Evolutionary conservation across 1,284 basidiomycete genomes (phyloP), one percentile per base, ranked within the genome.

Genomic region (Trichosporon sp.): DNA sequence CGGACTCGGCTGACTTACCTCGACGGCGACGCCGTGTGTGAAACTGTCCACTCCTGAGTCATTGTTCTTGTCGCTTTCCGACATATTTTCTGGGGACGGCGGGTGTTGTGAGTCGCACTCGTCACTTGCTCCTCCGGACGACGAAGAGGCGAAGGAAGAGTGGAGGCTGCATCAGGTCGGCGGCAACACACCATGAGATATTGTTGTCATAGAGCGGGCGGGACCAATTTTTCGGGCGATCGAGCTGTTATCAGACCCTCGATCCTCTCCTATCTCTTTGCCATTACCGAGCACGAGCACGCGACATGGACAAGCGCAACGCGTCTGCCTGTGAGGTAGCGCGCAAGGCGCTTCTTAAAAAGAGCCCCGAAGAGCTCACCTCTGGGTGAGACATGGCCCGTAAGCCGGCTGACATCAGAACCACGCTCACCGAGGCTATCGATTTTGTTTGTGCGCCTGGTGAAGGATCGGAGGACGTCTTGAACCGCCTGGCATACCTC

Each of bases 21-120:
- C 81, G 72, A 92, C 91, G 23, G 92, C 92, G 38, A 92, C 83
- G 69, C 90, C 88, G 78, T 93, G 92, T 38, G 86, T 87, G 78
- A 92, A 93, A 18, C 87, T 85, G 68, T 89, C 69, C 67, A 75
- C 79, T 2, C 56, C 53, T 32, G 56, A 60, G 15, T 31, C 56
- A n/a, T 32, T 32, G 5, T 31, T 60, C 9, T 18, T 56, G 9
- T 60, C 56, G 25, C 27, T n/a, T 15, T n/a, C 25, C 63, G 38
- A 44, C 63, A 64, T 64, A 15, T 8, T 42, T 64, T 12, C 3
- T 13, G 27, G 18, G 23, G 56, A 31, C 12, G 6, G 3, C n/a
- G 27, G n/a, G 3, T 4, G 25, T n/a, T 60, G 15, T 4, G 9
- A 8, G 13, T n/a, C 3, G 18, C 56, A 32, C 56, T 60, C 56